Percentiles rank a stretch among this genome's conserved stretches.
Evolutionary conservation across 2,329 filamentous ascomycete genomes (phyloP).

Genomic region (Colletotrichum tofieldiae): DNA sequence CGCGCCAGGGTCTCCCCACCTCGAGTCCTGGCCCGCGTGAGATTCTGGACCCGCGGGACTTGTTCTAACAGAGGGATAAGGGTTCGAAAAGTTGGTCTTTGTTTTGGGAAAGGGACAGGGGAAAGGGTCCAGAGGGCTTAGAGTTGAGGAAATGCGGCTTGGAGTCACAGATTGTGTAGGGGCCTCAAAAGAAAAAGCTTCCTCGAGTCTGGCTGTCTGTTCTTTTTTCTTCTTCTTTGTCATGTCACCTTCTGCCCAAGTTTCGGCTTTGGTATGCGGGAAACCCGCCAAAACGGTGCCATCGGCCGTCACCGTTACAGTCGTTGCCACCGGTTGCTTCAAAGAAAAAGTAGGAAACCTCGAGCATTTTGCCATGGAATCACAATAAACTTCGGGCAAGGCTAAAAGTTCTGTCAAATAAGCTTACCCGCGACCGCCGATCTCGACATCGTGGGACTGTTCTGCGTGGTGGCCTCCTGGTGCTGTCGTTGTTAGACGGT

Average conservation of each 20-base stretch:
- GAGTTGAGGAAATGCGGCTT: neutral
- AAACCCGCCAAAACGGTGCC: neutral
- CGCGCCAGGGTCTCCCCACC: slow-evolving; percentile 30
- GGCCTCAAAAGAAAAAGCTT: slow-evolving; percentile 1
- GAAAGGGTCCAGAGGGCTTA: neutral
- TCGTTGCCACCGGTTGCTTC: slow-evolving; percentile 11
- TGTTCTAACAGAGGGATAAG: neutral
- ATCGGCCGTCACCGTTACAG: slow-evolving; percentile 12
- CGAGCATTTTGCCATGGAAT: neutral
- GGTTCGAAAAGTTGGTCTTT: neutral
- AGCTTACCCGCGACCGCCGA: slow-evolving; percentile 3
- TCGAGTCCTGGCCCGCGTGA: slow-evolving; percentile 31
- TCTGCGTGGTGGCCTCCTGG: slow-evolving; percentile 14
- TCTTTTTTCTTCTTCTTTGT: neutral
- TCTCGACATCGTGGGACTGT: neutral
- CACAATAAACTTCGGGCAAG: neutral
- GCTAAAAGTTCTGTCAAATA: slow-evolving; percentile 2
- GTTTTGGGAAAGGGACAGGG: neutral
- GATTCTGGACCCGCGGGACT: neutral
- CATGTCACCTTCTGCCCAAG: neutral
- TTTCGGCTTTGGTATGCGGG: neutral
- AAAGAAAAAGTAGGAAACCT: slow-evolving; percentile 13
- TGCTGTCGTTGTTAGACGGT: slow-evolving; percentile 14
- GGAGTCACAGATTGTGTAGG: neutral
- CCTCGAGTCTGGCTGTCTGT: neutral